Conservation (phyloP, 768 basidiomycete genomes). For the Pleurotus tuoliensis region DNA sequence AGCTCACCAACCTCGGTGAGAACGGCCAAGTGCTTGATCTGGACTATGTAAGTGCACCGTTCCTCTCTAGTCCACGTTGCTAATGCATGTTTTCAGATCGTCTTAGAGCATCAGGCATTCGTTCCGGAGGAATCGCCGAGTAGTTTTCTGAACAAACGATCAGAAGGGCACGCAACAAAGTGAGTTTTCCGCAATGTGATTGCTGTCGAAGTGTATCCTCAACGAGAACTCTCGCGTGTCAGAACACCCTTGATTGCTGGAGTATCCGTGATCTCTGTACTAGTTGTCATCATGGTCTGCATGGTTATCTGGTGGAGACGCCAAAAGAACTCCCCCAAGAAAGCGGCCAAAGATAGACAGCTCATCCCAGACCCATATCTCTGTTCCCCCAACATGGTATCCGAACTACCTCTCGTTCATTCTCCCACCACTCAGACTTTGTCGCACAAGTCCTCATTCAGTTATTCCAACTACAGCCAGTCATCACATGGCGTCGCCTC, state of each 20-base stretch:
- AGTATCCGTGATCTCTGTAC: neutral
- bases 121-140: neutral
- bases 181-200: neutral
- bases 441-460: neutral
- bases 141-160: neutral
- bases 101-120: neutral
- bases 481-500: neutral
- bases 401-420: neutral
- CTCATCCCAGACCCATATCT: neutral
- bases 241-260: neutral
- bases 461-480: neutral
- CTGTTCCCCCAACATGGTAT: neutral
- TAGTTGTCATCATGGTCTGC: neutral
- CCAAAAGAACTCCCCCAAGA: neutral
- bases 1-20: conserved; percentile 1
- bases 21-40: conserved; percentile 6
- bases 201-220: neutral
- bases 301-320: neutral
- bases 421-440: neutral
- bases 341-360: neutral
- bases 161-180: neutral
- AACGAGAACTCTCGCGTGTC: neutral
- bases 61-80: conserved; percentile 27
- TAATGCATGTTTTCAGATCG: conserved; percentile 34
- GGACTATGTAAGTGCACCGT: conserved; percentile 27